Evolutionary conservation across 75 land plant genomes (phyloP).

Genomic region (Cunninghamia lanceolata): DNA sequence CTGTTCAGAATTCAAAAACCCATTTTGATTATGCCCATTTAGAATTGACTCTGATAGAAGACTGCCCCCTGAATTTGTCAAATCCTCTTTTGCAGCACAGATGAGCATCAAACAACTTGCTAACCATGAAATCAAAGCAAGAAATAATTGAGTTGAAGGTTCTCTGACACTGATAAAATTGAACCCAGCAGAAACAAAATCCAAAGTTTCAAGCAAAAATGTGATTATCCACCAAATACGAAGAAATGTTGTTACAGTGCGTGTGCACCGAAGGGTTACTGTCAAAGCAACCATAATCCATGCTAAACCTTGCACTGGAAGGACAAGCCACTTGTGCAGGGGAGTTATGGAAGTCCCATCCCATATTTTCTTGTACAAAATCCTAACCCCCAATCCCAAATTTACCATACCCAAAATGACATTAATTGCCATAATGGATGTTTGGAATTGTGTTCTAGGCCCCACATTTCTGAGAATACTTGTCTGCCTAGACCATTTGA

Average conservation of each 20-base stretch:
- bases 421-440: not conserved
- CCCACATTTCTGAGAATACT: not conserved
- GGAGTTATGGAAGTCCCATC: not conserved
- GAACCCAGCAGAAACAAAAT: slow-evolving; percentile 11
- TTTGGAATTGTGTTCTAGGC: slow-evolving; percentile 5
- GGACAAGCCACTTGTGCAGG: slow-evolving; percentile 11
- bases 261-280: not conserved
- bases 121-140: slow-evolving; percentile 20
- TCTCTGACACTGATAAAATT: not conserved
- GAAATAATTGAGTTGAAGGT: not conserved
- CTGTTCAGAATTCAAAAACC: not conserved
- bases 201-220: not conserved
- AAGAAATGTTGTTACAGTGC: not conserved
- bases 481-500: too few species aligned
- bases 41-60: not conserved
- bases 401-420: slow-evolving; percentile 11
- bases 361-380: slow-evolving; percentile 4
- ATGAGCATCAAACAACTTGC: slow-evolving; percentile 7
- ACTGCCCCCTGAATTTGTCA: too few species aligned
- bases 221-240: slow-evolving; percentile 1
- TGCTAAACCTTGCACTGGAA: slow-evolving; percentile 18
- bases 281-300: not conserved
- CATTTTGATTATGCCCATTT: not conserved
- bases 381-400: slow-evolving; percentile 12
- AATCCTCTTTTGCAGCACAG: too few species aligned